Conservation (phyloP, 306 rosid species). For the Delonix regia region DNA sequence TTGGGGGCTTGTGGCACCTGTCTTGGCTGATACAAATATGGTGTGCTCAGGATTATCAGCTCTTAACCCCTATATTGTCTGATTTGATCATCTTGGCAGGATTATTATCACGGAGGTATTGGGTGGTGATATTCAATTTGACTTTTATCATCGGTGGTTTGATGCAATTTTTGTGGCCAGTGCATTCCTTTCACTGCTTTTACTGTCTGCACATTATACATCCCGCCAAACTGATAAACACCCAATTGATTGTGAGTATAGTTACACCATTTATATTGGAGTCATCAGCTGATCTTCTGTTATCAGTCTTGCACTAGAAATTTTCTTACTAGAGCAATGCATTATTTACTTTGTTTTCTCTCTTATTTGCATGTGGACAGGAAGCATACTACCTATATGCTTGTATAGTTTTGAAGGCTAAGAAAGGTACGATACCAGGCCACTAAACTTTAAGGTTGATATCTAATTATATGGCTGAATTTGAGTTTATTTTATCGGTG, state of each 20-base stretch:
- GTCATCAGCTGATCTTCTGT: slow-evolving; percentile 21
- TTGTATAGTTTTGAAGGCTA: slow-evolving; percentile 31
- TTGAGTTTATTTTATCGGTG: slow-evolving; percentile 32
- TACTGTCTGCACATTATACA: slow-evolving; percentile 95
- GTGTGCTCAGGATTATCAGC: background rate
- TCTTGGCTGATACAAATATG: background rate
- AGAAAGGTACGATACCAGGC: slow-evolving; percentile 32
- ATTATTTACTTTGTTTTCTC: slow-evolving; percentile 23
- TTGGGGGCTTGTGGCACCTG: background rate
- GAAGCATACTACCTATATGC: slow-evolving; percentile 30
- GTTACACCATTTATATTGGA: slow-evolving; percentile 2
- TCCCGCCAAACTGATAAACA: slow-evolving; percentile 96
- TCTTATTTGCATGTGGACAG: slow-evolving; percentile 38
- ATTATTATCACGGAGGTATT: slow-evolving; percentile 93
- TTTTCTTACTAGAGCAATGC: slow-evolving; percentile 27
- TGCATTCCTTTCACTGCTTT: slow-evolving; percentile 95
- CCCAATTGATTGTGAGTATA: slow-evolving; percentile 87
- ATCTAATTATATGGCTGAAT: slow-evolving; percentile 21
- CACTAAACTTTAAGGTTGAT: slow-evolving; percentile 10
- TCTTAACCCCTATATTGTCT: slow-evolving; percentile 24
- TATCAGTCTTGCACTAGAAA: background rate
- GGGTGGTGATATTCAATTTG: slow-evolving; percentile 99
- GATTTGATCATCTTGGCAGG: slow-evolving; percentile 55
- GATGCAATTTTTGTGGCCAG: slow-evolving; percentile 98
- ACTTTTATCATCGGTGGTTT: slow-evolving; percentile 98